Base-by-base conservation (phyloP, 345 rosid genomes). In the Sonneratia caseolaris region DNA sequence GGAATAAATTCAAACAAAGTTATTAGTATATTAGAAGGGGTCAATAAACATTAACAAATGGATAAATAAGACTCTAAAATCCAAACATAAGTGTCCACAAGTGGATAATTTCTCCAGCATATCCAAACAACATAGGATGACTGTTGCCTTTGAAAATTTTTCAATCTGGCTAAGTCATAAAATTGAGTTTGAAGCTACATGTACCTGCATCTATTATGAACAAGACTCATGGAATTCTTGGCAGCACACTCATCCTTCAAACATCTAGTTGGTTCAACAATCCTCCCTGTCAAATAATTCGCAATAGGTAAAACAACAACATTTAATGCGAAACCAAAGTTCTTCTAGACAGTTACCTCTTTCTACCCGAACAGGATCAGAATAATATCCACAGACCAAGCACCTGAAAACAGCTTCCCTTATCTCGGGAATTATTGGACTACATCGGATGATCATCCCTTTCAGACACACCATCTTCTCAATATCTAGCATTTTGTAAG, bases 381-480 rank as follows among this genome's bases (percentile, higher is more conserved):
- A 86, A 79, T 80, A 82, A 78, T 80, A 87, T 3, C 98, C 98
- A 78, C 99, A 95, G 68, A 89, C 90, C 47, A 89, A 91, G 80
- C 98, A 95, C 71, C 91, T 90, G 76, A 95, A 95, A 51, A 86
- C 82, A 5, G 98, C 99, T 82, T 95, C 99, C 80, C 98, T 89
- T 53, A 95, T 92, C 83, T 95, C 98, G 0, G 99, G 98, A 80
- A 95, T 95, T 70, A 95, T 88, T 0, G 96, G 88, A 82, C 99
- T 95, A 78, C 96, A 85, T 69, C 99, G 74, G 73, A 95, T 95
- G 19, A 95, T 80, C 98, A 95, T 95, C 69, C 99, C 99, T 77
- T 92, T 92, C 81, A 95, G 72, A 2, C 94, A 92, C 27, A 92
- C 88, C 97, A 95, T 92, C 98, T 92, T 95, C 89, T 90, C 98